These are phyloP conservation scores for Flaveria bidentis DNA, from an alignment of 129 eudicot genomes.

Conservation along the genomic window DNA sequence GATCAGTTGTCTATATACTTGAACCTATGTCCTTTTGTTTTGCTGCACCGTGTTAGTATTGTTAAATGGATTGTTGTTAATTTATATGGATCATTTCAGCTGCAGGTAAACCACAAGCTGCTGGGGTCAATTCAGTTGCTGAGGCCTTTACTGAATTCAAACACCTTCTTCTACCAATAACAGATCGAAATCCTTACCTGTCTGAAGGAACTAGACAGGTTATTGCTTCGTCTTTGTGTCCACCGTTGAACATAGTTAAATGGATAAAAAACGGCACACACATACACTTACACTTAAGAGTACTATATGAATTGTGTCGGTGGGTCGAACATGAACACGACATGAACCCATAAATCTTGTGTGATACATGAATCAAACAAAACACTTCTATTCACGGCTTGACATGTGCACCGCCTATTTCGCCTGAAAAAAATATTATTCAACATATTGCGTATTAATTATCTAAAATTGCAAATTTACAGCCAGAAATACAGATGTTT, in stretches of 20 bases:
- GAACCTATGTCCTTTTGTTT: background rate
- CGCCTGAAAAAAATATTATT: background rate
- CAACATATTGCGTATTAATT: background rate
- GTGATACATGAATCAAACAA: background rate
- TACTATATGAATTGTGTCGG: background rate
- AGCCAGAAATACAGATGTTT: background rate
- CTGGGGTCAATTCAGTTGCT: constrained; percentile 56
- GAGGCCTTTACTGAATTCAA: constrained; percentile 77
- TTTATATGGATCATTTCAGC: constrained; percentile 40
- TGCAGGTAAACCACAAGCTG: constrained; percentile 61
- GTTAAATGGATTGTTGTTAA: constrained; percentile 2
- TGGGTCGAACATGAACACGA: background rate
- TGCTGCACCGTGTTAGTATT: constrained; percentile 1
- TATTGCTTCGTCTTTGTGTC: constrained; percentile 1
- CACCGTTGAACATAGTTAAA: background rate
- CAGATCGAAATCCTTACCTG: constrained; percentile 88
- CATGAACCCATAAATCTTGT: background rate
- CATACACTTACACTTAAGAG: too few species aligned
- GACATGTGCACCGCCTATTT: background rate
- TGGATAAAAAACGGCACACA: background rate
- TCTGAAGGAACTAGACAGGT: constrained; percentile 99
- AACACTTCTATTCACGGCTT: background rate
- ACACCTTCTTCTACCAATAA: constrained; percentile 94
- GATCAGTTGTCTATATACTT: too few species aligned
- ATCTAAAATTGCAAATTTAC: background rate